Base-by-base conservation (phyloP, 2,329 filamentous ascomycete genomes). In the Shiraia sp. region DNA sequence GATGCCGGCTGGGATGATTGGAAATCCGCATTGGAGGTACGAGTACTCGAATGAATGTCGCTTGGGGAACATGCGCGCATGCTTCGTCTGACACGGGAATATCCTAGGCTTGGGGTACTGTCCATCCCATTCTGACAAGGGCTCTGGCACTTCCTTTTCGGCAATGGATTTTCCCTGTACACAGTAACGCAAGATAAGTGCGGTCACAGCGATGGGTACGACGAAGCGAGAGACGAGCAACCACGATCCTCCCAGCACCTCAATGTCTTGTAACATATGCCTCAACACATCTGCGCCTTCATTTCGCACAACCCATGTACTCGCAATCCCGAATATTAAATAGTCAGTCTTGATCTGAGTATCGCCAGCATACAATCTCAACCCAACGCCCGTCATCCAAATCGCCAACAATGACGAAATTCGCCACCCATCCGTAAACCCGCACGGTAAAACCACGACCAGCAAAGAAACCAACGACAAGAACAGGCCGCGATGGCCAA, bases 11-110 rank as follows among this genome's bases (percentile, higher is more conserved):
- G 79, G 83, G n/a, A 78, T 78, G 16, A 90, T 75, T 0, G 86
- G 86, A 28, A 87, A 74, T 1, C 86, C 86, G 17, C 83, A 81
- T 32, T 84, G 74, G 1, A 90, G 76, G 62, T 90, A 89, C 0
- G 84, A 83, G 60, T 89, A 88, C 1, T 73, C 73, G 58, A 91
- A 90, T 0, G 77, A 77, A 60, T 90, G 83, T 44, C 78, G 80
- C 58, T 81, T 76, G 0, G 87, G 87, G 42, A 85, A 83, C n/a
- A 86, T 62, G 13, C 86, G 76, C 3, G 78, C 72, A 62, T 90
- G 87, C 2, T 77, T 82, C 10, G 83, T 88, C 31, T 72, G 74
- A 55, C 82, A 82, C 6, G 85, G 84, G 29, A 90, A 80, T 10
- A 90, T 68, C 41, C 82, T 52, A 6, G 65, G 42, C 27, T 51